A percentile compares a stretch with the other conserved stretches of the same genome.
phyloP scores from a whole-genome alignment of 2,329 filamentous ascomycete genomes.

The Colletotrichum viniferum region DNA sequence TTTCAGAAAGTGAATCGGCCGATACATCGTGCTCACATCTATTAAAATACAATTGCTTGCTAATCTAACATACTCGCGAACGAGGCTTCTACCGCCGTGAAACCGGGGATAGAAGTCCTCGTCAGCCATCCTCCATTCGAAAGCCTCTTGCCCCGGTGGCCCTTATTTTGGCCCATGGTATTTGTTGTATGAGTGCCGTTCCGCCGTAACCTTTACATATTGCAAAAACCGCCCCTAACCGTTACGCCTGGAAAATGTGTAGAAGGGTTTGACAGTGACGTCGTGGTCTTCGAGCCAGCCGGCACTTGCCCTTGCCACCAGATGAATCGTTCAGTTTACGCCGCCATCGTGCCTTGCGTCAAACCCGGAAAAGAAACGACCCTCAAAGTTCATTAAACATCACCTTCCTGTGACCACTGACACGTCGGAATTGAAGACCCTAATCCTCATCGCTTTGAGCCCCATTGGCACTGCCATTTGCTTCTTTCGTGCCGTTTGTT shows the following conservation, averaged over 20 bases:
- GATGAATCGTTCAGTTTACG: not conserved
- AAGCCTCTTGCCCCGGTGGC: not conserved
- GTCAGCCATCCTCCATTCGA: not conserved
- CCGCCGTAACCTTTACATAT: slow-evolving; percentile 25
- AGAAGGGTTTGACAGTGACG: not conserved
- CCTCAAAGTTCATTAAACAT: slow-evolving; percentile 11
- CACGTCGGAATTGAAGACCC: not conserved
- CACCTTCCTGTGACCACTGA: not conserved
- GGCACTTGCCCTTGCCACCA: not conserved
- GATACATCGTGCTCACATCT: slow-evolving; percentile 35
- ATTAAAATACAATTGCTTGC: slow-evolving; percentile 43
- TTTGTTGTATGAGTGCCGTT: slow-evolving; percentile 25
- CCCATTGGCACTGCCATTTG: slow-evolving; percentile 36
- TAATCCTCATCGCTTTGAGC: slow-evolving; percentile 60
- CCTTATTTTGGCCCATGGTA: slow-evolving; percentile 27
- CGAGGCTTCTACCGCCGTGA: not conserved
- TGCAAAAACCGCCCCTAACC: slow-evolving; percentile 18
- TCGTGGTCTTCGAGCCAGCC: not conserved
- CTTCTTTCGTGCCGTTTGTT: slow-evolving; percentile 35
- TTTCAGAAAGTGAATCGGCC: not conserved
- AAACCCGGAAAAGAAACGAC: not conserved
- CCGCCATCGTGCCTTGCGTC: slow-evolving; percentile 24
- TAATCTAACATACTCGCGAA: slow-evolving; percentile 21
- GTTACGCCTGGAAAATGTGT: slow-evolving; percentile 18
- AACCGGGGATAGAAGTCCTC: not conserved